These are phyloP conservation scores for Exutisphaerella laricina DNA, from an alignment of 2,329 filamentous ascomycete genomes.

Conservation along the genomic window DNA sequence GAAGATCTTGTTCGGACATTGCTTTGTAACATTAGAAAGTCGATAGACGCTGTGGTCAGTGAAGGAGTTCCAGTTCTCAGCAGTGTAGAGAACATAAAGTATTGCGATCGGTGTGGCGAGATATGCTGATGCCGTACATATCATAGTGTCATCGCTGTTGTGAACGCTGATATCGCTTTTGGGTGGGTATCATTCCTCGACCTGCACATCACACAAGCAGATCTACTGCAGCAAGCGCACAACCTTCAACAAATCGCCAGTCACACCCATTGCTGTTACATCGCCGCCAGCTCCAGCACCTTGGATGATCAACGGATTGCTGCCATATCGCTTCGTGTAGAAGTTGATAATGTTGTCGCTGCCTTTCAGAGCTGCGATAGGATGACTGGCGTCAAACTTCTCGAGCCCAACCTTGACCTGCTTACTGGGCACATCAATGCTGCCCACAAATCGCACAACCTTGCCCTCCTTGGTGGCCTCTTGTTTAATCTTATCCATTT, in stretches of 20 bases:
- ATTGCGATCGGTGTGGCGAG: too few relatives aligned
- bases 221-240: constrained; percentile 58
- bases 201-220: too few relatives aligned
- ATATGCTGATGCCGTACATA: too few relatives aligned
- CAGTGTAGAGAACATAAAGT: too few relatives aligned
- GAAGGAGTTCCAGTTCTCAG: too few relatives aligned
- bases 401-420: constrained; percentile 87
- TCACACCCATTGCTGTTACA: constrained; percentile 96
- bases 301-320: constrained; percentile 87
- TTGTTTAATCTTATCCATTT: constrained; percentile 85
- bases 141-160: not conserved
- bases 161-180: constrained; percentile 1
- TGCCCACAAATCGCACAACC: constrained; percentile 90
- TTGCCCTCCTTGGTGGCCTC: constrained; percentile 82
- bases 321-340: constrained; percentile 91
- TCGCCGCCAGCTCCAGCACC: constrained; percentile 88
- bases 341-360: constrained; percentile 99
- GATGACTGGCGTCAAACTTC: constrained; percentile 74
- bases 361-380: constrained; percentile 90
- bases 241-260: constrained; percentile 87
- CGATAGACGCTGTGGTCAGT: too few relatives aligned
- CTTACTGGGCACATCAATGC: constrained; percentile 76
- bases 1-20: too few relatives aligned
- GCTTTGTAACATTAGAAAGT: too few relatives aligned
- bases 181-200: constrained; percentile 1